Conservation (phyloP, 805 yeast genomes). For the Myxozyma geophila region DNA sequence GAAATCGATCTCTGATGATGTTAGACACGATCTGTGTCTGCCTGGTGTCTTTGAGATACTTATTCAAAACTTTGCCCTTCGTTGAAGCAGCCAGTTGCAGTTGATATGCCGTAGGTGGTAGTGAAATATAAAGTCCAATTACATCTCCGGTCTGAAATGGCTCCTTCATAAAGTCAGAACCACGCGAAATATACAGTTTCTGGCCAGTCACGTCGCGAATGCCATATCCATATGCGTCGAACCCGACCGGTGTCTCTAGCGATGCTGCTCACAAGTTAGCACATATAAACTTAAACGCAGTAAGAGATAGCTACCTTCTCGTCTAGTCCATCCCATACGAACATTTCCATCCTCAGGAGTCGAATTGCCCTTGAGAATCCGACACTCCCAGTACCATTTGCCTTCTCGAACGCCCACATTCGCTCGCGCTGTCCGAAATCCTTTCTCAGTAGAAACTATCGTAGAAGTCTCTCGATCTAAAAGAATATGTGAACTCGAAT, state of each 20-base stretch:
- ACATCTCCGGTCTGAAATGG: slow-evolving; percentile 78
- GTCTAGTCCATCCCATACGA: slow-evolving; percentile 78
- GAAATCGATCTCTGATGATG: slow-evolving; percentile 79
- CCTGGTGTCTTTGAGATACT: slow-evolving; percentile 2
- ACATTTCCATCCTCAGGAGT: slow-evolving; percentile 57
- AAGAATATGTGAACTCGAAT: slow-evolving; percentile 64
- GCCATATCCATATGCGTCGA: slow-evolving; percentile 93
- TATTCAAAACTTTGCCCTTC: slow-evolving; percentile 1
- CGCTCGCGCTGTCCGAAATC: slow-evolving; percentile 81
- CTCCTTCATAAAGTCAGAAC: slow-evolving; percentile 57
- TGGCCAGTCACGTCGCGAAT: slow-evolving; percentile 79
- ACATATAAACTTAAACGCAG: background rate
- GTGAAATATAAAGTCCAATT: slow-evolving; percentile 72
- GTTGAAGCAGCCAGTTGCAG: slow-evolving; percentile 11
- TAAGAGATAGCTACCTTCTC: slow-evolving; percentile 52
- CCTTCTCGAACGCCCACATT: slow-evolving; percentile 82
- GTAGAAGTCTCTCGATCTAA: slow-evolving; percentile 45
- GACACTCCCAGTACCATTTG: slow-evolving; percentile 75
- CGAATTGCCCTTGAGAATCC: slow-evolving; percentile 51
- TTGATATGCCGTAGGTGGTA: slow-evolving; percentile 56
- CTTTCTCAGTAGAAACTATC: slow-evolving; percentile 62
- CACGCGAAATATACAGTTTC: slow-evolving; percentile 74
- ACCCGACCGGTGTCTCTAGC: slow-evolving; percentile 93
- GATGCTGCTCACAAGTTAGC: slow-evolving; percentile 53
- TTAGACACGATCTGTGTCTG: slow-evolving; percentile 44